A percentile compares a stretch with the other conserved stretches of the same genome.
Evolutionary conservation across 2,329 filamentous ascomycete genomes (phyloP).

Genomic region (Cercospora sp.): DNA sequence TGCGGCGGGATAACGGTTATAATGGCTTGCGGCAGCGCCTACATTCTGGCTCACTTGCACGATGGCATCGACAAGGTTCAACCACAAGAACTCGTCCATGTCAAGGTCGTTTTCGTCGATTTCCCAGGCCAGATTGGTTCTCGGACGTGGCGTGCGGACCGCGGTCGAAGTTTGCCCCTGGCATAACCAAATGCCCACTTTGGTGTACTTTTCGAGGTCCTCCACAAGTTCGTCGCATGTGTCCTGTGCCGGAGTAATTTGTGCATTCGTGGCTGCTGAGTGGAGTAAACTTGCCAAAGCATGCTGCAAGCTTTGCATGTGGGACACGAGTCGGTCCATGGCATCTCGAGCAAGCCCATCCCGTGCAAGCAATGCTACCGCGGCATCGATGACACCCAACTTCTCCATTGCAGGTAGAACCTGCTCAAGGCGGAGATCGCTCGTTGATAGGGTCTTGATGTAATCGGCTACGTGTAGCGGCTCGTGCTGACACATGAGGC

Average conservation of each 20-base stretch:
- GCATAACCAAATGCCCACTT: conserved; percentile 94
- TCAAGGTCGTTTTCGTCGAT: conserved; percentile 59
- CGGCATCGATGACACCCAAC: conserved; percentile 87
- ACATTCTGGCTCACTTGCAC: conserved; percentile 55
- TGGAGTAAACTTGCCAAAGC: conserved; percentile 72
- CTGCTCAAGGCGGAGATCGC: conserved; percentile 74
- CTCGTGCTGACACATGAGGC: conserved; percentile 86
- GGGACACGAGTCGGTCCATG: conserved; percentile 80
- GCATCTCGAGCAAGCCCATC: conserved; percentile 81
- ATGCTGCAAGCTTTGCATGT: conserved; percentile 76
- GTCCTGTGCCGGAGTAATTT: conserved; percentile 60
- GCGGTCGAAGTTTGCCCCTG: conserved; percentile 73
- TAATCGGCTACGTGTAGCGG: conserved; percentile 82
- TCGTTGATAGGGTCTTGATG: conserved; percentile 71
- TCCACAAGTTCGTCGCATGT: conserved; percentile 72
- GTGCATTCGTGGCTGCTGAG: conserved; percentile 58
- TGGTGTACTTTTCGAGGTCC: conserved; percentile 81
- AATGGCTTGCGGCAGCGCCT: conserved; percentile 28
- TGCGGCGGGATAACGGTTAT: conserved; percentile 36
- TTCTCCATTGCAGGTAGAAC: conserved; percentile 86
- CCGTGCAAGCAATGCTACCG: conserved; percentile 83
- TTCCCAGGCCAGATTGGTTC: conserved; percentile 43
- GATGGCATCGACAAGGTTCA: conserved; percentile 63
- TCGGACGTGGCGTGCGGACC: conserved; percentile 33
- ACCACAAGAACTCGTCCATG: conserved; percentile 64